Percentiles rank a stretch among this genome's conserved stretches.
Evolutionary conservation across 768 basidiomycete species (phyloP).

Genomic region (Hygrophorus pudorinus): DNA sequence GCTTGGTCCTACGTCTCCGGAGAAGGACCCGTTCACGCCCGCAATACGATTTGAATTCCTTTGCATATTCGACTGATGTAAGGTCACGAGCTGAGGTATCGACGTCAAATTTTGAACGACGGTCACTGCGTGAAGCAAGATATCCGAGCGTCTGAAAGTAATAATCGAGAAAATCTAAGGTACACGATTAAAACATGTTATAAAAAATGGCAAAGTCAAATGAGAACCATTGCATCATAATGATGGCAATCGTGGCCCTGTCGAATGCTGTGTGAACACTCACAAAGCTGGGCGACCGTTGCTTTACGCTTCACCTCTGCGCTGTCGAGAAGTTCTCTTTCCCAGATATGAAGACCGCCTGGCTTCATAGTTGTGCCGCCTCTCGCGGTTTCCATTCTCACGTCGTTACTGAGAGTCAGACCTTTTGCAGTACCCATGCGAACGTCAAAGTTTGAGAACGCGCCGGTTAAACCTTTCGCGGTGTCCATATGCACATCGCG

Average conservation of each 20-base stretch:
- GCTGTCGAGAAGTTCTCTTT: slow-evolving; percentile 74
- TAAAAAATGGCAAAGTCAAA: background rate
- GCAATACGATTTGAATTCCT: slow-evolving; percentile 88
- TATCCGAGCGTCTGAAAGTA: slow-evolving; percentile 95
- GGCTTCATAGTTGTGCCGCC: slow-evolving; percentile 45
- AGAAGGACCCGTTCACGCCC: slow-evolving; percentile 90
- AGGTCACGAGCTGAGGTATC: slow-evolving; percentile 67
- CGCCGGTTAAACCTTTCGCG: slow-evolving; percentile 49
- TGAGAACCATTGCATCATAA: slow-evolving; percentile 8
- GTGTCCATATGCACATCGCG: slow-evolving; percentile 67
- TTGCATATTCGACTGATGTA: slow-evolving; percentile 44
- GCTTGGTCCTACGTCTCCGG: slow-evolving; percentile 86
- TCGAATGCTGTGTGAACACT: slow-evolving; percentile 18
- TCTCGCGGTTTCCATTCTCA: slow-evolving; percentile 61
- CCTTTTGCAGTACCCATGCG: slow-evolving; percentile 60
- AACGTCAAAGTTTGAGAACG: slow-evolving; percentile 30
- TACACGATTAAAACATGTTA: background rate
- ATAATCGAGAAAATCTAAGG: slow-evolving; percentile 88
- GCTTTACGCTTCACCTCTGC: slow-evolving; percentile 90
- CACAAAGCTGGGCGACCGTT: slow-evolving; percentile 94
- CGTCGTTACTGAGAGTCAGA: slow-evolving; percentile 39
- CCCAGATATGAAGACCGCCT: slow-evolving; percentile 65
- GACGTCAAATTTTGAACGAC: slow-evolving; percentile 70
- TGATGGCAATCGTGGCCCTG: no score
- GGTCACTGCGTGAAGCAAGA: slow-evolving; percentile 75